phyloP scores from a whole-genome alignment of 2,329 filamentous ascomycete genomes.

The Lizonia empirigonia region DNA sequence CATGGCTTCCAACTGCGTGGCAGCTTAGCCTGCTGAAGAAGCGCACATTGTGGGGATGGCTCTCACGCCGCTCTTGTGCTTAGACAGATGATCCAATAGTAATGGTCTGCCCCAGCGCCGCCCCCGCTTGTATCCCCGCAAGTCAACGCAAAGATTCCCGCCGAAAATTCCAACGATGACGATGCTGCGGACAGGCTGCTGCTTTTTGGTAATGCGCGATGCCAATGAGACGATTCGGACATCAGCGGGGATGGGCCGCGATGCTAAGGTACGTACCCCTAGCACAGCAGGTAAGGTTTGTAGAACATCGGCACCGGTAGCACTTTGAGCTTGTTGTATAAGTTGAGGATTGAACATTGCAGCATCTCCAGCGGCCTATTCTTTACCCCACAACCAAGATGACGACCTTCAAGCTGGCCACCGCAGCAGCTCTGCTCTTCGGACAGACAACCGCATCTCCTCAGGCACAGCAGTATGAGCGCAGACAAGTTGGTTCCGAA shows the following conservation, averaged over 20 bases:
- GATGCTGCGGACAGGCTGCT: conserved; percentile 12
- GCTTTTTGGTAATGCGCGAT: conserved; percentile 1
- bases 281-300: background rate
- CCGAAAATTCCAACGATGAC: conserved; percentile 6
- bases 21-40: conserved; percentile 6
- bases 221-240: background rate
- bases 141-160: conserved; percentile 13
- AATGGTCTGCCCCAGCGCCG: background rate
- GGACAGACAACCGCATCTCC: conserved; percentile 9
- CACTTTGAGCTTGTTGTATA: conserved; percentile 3
- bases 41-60: conserved; percentile 5
- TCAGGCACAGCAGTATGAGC: conserved; percentile 12
- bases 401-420: conserved; percentile 12
- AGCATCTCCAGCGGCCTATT: background rate
- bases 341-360: conserved; percentile 1
- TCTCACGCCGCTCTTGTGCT: conserved; percentile 9
- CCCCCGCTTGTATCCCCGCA: conserved; percentile 13
- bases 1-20: no score
- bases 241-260: background rate
- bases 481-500: conserved; percentile 12
- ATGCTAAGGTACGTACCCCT: background rate
- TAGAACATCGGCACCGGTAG: background rate
- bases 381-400: background rate
- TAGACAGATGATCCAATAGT: background rate
- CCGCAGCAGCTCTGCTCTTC: conserved; percentile 12